A percentile compares a stretch with the other conserved stretches of the same genome.
These are phyloP conservation scores for Solanum sparsipilum DNA, from an alignment of 257 asterid species.

Conservation along the genomic window DNA sequence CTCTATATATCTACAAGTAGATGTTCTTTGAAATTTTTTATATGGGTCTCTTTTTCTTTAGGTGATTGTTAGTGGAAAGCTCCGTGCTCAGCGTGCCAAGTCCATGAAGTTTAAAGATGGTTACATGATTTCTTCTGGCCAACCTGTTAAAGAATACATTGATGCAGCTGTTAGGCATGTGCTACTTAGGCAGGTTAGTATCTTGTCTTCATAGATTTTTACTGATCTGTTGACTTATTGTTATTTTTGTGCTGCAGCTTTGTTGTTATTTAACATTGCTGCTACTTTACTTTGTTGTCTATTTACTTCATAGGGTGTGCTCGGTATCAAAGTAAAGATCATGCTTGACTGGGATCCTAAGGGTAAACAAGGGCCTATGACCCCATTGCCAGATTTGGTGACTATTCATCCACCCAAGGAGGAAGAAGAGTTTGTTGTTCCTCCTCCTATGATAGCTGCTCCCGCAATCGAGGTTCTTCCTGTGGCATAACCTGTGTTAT, in stretches of 20 bases:
- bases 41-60: neutral
- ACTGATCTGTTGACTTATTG: neutral
- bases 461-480: slow-evolving; percentile 8
- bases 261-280: neutral
- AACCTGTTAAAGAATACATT: slow-evolving; percentile 52
- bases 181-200: slow-evolving; percentile 33
- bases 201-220: neutral
- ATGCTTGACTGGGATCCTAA: slow-evolving; percentile 4
- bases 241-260: neutral
- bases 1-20: neutral
- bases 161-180: slow-evolving; percentile 62
- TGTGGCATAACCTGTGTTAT: neutral
- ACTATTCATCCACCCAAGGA: slow-evolving; percentile 50
- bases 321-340: slow-evolving; percentile 2
- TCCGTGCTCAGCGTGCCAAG: slow-evolving; percentile 56
- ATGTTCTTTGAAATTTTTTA: neutral
- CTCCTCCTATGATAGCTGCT: slow-evolving; percentile 1
- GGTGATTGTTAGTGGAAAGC: slow-evolving; percentile 62
- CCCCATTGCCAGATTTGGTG: neutral
- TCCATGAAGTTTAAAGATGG: slow-evolving; percentile 64
- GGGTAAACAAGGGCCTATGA: neutral
- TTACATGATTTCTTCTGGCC: slow-evolving; percentile 64
- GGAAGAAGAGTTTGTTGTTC: slow-evolving; percentile 24
- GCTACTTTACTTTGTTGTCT: neutral
- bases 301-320: neutral